Conservation (phyloP, 2,329 filamentous ascomycete genomes). For the Alternaria arbusti region DNA sequence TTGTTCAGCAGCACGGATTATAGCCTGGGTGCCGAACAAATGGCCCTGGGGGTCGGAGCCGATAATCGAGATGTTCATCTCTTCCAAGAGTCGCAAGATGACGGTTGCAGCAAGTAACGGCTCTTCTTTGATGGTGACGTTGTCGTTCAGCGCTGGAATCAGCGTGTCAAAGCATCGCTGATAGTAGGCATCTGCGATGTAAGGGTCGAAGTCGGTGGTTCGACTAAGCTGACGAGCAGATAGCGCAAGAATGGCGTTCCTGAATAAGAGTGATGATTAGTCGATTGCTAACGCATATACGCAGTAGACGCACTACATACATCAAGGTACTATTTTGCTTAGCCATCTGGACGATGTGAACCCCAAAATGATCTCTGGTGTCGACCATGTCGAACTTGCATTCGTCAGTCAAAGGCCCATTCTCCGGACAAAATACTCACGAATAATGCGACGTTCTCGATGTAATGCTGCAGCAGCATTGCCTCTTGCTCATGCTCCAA, state of each 20-base stretch:
- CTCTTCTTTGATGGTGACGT: constrained; percentile 49
- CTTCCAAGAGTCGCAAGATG: constrained; percentile 50
- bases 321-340: constrained; percentile 49
- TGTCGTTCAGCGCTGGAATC: constrained; percentile 50
- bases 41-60: constrained; percentile 48
- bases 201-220: constrained; percentile 49
- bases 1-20: constrained; percentile 44
- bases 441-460: constrained; percentile 46
- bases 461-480: constrained; percentile 46
- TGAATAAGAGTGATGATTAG: neutral
- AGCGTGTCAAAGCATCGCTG: constrained; percentile 50
- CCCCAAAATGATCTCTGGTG: constrained; percentile 40
- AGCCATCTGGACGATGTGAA: constrained; percentile 45
- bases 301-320: neutral
- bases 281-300: too few relatives aligned
- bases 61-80: constrained; percentile 50
- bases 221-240: constrained; percentile 53
- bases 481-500: constrained; percentile 46
- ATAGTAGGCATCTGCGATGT: constrained; percentile 52
- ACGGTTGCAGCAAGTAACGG: constrained; percentile 51
- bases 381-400: constrained; percentile 47
- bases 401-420: neutral
- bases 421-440: constrained; percentile 18
- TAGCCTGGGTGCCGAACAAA: constrained; percentile 48
- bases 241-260: constrained; percentile 51